Conservation (phyloP, 495 filamentous ascomycete species). For the Symbiotaphrina buchneri region DNA sequence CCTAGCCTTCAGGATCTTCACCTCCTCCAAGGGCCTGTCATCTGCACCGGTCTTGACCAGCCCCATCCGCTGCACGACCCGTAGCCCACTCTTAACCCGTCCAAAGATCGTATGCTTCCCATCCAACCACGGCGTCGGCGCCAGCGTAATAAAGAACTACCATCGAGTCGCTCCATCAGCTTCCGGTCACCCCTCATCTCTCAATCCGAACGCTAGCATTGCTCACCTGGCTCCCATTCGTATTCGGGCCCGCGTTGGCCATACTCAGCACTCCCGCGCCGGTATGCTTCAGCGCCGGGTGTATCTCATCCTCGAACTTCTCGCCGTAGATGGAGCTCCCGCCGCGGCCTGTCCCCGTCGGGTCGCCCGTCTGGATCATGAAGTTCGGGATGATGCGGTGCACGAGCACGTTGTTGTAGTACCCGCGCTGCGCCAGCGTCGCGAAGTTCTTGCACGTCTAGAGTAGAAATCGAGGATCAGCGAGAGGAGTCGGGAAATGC, state of each 20-base stretch:
- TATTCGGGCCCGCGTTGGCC: slow-evolving; percentile 88
- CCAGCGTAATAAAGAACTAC: slow-evolving; percentile 80
- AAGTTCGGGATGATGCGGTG: slow-evolving; percentile 92
- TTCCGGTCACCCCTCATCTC: neutral
- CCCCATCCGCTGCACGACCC: slow-evolving; percentile 72
- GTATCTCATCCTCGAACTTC: slow-evolving; percentile 88
- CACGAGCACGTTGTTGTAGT: slow-evolving; percentile 71
- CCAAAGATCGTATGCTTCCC: slow-evolving; percentile 97
- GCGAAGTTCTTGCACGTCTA: slow-evolving; percentile 77
- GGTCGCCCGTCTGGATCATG: slow-evolving; percentile 94
- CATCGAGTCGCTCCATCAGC: slow-evolving; percentile 4
- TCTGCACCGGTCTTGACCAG: slow-evolving; percentile 64
- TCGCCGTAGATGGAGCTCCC: slow-evolving; percentile 82
- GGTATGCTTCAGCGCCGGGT: slow-evolving; percentile 59
- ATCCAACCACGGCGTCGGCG: slow-evolving; percentile 91
- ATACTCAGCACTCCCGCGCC: slow-evolving; percentile 86
- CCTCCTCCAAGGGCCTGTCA: slow-evolving; percentile 62
- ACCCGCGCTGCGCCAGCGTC: slow-evolving; percentile 54
- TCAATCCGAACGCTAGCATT: neutral
- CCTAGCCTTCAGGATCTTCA: slow-evolving; percentile 55
- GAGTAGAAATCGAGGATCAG: slow-evolving; percentile 6
- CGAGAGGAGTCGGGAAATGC: too few species aligned
- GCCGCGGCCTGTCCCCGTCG: slow-evolving; percentile 85
- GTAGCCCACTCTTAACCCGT: slow-evolving; percentile 66
- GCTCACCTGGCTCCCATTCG: slow-evolving; percentile 59